phyloP scores from a whole-genome alignment of 2,329 filamentous ascomycete genomes.

The Paracoccidioides lutzii region DNA sequence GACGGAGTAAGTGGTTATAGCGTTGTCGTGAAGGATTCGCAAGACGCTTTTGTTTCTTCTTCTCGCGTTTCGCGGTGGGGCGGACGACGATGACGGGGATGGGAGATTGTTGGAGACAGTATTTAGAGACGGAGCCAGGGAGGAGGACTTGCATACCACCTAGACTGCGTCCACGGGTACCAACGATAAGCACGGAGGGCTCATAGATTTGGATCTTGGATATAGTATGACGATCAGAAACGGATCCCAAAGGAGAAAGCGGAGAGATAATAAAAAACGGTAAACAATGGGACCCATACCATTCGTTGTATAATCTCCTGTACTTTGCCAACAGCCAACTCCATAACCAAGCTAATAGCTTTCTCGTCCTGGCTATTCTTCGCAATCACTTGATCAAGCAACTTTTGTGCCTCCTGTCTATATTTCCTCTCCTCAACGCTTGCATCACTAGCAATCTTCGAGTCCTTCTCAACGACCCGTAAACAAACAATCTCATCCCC shows the following conservation, averaged over 20 bases:
- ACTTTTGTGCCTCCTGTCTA: slow-evolving; percentile 57
- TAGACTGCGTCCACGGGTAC: slow-evolving; percentile 70
- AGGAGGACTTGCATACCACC: slow-evolving; percentile 77
- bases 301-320: slow-evolving; percentile 83
- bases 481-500: slow-evolving; percentile 89
- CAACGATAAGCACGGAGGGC: slow-evolving; percentile 80
- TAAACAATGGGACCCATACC: slow-evolving; percentile 38
- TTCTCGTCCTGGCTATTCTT: slow-evolving; percentile 68
- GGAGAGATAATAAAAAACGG: background rate
- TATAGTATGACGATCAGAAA: slow-evolving; percentile 7
- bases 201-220: slow-evolving; percentile 77
- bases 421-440: slow-evolving; percentile 56
- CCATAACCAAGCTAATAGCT: slow-evolving; percentile 71
- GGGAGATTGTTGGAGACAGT: slow-evolving; percentile 84
- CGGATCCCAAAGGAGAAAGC: background rate
- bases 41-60: slow-evolving; percentile 76
- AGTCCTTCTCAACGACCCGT: slow-evolving; percentile 72
- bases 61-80: slow-evolving; percentile 72
- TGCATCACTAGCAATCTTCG: slow-evolving; percentile 50
- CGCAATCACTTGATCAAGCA: slow-evolving; percentile 62
- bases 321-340: slow-evolving; percentile 79
- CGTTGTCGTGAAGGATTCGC: slow-evolving; percentile 63
- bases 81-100: slow-evolving; percentile 88
- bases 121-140: slow-evolving; percentile 83
- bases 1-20: slow-evolving; percentile 64